Conservation (phyloP, 2,329 filamentous ascomycete species). For the Cladosporium sp. region DNA sequence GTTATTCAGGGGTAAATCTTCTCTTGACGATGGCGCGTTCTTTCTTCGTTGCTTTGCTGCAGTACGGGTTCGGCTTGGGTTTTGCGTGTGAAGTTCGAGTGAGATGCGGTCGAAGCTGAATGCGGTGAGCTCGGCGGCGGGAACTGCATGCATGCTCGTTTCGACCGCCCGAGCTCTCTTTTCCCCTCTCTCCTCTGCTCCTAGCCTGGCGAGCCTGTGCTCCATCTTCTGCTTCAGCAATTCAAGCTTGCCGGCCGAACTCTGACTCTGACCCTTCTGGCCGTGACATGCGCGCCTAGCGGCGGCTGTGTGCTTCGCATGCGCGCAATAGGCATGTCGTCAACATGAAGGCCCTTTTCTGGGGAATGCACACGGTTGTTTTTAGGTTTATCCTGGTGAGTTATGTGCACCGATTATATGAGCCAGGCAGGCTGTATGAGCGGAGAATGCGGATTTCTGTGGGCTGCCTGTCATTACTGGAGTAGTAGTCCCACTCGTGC, state of each 20-base stretch:
- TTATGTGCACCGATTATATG: background rate
- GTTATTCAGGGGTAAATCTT: background rate
- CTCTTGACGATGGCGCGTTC: background rate
- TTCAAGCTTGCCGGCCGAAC: background rate
- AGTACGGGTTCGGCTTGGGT: background rate
- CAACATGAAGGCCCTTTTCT: background rate
- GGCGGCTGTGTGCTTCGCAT: constrained; percentile 1
- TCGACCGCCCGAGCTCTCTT: background rate
- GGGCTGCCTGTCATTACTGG: background rate
- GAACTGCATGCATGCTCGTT: background rate
- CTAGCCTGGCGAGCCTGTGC: background rate
- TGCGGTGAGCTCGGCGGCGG: constrained; percentile 4
- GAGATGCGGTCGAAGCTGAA: constrained; percentile 16
- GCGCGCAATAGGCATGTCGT: background rate
- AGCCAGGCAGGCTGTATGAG: background rate
- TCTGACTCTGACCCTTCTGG: background rate
- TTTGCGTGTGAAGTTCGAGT: constrained; percentile 1
- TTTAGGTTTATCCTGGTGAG: background rate
- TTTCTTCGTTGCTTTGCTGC: background rate
- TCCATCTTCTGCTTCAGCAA: background rate
- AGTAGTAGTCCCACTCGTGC: background rate
- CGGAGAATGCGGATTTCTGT: background rate
- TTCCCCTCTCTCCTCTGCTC: background rate
- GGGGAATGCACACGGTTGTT: background rate
- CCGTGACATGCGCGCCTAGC: constrained; percentile 2